Conservation (phyloP, 176 grass and related monocot species). For the Tillandsia leiboldiana region DNA sequence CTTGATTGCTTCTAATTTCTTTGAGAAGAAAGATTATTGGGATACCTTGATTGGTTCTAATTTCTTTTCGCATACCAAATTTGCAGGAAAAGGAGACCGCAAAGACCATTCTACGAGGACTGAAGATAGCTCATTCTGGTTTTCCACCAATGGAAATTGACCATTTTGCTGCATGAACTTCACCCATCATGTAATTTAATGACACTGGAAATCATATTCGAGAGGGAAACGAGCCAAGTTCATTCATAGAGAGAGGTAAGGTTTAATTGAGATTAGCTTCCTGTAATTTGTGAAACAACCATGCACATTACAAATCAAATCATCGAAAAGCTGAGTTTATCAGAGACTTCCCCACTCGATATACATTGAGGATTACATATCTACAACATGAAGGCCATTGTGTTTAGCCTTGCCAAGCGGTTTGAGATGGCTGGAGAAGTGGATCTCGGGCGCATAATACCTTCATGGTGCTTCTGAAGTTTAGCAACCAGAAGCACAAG, state of each 20-base stretch:
- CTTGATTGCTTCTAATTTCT: not conserved
- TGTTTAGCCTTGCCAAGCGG: conserved; percentile 25
- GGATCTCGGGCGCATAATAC: conserved; percentile 24
- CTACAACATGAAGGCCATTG: conserved; percentile 23
- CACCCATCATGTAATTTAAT: not conserved
- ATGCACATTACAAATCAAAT: not conserved
- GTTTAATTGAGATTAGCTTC: not conserved
- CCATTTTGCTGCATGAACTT: conserved; percentile 27
- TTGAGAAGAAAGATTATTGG: not conserved
- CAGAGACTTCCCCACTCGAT: not conserved
- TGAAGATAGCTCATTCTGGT: conserved; percentile 45
- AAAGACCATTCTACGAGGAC: conserved; percentile 60
- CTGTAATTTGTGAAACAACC: not conserved
- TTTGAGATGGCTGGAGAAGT: conserved; percentile 18
- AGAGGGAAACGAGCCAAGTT: not conserved
- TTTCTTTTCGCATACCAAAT: conserved; percentile 20
- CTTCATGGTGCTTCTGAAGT: conserved; percentile 43
- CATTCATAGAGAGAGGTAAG: not conserved
- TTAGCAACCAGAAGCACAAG: conserved; percentile 35
- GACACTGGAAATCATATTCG: not conserved
- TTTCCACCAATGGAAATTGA: conserved; percentile 69
- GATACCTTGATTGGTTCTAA: not conserved
- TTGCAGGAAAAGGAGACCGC: conserved; percentile 87
- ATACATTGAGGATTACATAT: not conserved
- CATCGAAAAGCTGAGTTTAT: not conserved